A percentile compares a stretch with the other conserved stretches of the same genome.
phyloP scores from a whole-genome alignment of 2,329 filamentous ascomycete genomes.

The Claviceps humidiphila region DNA sequence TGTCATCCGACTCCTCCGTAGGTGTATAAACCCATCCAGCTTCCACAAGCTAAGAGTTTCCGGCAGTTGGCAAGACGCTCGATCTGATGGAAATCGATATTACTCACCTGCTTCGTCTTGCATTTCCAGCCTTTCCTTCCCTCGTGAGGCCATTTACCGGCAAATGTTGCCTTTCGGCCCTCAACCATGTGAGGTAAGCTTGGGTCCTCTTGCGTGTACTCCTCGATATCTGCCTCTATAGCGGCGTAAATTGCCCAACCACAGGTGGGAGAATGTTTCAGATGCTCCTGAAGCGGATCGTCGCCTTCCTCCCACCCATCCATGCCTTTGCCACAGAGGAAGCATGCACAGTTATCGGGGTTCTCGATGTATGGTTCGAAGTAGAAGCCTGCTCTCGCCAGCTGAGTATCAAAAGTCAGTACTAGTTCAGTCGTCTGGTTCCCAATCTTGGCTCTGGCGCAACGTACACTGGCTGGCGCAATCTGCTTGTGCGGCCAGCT shows the following conservation, averaged over 20 bases:
- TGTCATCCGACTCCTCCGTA: slow-evolving; percentile 68
- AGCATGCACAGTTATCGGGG: slow-evolving; percentile 83
- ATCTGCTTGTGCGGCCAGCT: slow-evolving; percentile 61
- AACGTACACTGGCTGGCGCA: slow-evolving; percentile 17
- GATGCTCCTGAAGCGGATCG: slow-evolving; percentile 69
- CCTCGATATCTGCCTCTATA: slow-evolving; percentile 47
- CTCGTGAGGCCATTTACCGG: slow-evolving; percentile 79
- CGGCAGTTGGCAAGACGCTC: slow-evolving; percentile 3
- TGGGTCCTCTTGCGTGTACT: slow-evolving; percentile 60
- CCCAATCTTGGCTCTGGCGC: not conserved
- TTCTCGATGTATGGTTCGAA: slow-evolving; percentile 63
- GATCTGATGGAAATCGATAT: too few relatives aligned
- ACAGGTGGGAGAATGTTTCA: slow-evolving; percentile 69
- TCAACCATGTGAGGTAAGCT: slow-evolving; percentile 55
- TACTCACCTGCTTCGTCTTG: slow-evolving; percentile 67
- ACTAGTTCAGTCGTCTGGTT: not conserved
- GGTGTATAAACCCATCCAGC: slow-evolving; percentile 93
- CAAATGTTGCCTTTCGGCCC: slow-evolving; percentile 74
- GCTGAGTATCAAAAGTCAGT: slow-evolving; percentile 34
- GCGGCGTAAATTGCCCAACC: slow-evolving; percentile 70
- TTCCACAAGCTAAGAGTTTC: slow-evolving; percentile 56
- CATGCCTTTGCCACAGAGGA: slow-evolving; percentile 69
- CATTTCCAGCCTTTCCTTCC: slow-evolving; percentile 78
- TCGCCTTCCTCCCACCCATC: slow-evolving; percentile 89
- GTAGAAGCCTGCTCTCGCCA: slow-evolving; percentile 85